Conservation (phyloP, 805 yeast genomes). For the Geotrichum ghanense region DNA sequence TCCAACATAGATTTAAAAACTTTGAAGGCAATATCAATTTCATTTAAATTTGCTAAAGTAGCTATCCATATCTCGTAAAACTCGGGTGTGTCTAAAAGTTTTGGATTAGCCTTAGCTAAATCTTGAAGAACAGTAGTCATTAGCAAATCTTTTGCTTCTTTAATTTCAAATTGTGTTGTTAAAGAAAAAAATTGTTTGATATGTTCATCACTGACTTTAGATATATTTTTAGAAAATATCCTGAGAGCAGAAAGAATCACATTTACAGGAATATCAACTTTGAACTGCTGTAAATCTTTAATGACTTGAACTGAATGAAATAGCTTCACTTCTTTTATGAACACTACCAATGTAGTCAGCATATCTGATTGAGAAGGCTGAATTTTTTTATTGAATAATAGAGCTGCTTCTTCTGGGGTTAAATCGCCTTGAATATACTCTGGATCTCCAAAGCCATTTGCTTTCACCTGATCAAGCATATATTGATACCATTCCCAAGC, state of each 20-base stretch:
- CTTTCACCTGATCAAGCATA: slow-evolving; percentile 5
- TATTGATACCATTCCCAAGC: slow-evolving; percentile 9
- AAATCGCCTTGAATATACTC: slow-evolving; percentile 2
- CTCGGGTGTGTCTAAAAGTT: slow-evolving; percentile 11
- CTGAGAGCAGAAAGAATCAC: slow-evolving; percentile 11
- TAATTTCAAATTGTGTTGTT: neutral
- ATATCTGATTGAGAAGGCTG: slow-evolving; percentile 6
- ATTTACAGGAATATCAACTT: slow-evolving; percentile 7
- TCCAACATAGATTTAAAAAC: slow-evolving; percentile 15
- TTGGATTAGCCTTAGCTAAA: slow-evolving; percentile 11
- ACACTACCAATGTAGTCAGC: slow-evolving; percentile 3
- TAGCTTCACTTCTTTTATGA: slow-evolving; percentile 10
- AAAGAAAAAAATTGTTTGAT: neutral
- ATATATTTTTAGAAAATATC: slow-evolving; percentile 9
- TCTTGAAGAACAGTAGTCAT: slow-evolving; percentile 5
- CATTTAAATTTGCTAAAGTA: slow-evolving; percentile 13
- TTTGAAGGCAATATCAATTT: slow-evolving; percentile 11
- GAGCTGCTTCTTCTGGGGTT: slow-evolving; percentile 8
- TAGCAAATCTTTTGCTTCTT: neutral
- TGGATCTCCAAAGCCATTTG: neutral
- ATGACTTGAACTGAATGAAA: slow-evolving; percentile 9
- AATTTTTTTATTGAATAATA: slow-evolving; percentile 6
- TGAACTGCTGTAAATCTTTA: slow-evolving; percentile 6
- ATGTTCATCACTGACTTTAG: neutral
- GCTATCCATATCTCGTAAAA: slow-evolving; percentile 16